Conservation (phyloP, 1,284 basidiomycete genomes). For the Amylostereum chailletii region DNA sequence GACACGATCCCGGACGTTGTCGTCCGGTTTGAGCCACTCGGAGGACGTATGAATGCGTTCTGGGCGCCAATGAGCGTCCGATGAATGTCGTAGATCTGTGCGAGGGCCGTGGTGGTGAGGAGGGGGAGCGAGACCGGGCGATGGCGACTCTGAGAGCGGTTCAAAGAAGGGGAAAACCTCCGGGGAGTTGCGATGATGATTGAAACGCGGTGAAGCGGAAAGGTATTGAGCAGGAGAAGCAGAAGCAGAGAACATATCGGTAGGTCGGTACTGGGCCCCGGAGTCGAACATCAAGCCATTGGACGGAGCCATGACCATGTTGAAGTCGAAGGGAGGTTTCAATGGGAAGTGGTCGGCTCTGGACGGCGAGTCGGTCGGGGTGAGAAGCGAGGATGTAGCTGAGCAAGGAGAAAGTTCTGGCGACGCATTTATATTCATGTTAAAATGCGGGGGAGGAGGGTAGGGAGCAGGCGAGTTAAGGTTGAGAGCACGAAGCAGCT, state of each 20-base stretch:
- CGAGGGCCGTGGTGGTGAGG: slow-evolving; percentile 12
- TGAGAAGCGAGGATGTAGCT: slow-evolving; percentile 52
- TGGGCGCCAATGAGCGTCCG: slow-evolving; percentile 8
- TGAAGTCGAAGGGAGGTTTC: slow-evolving; percentile 39
- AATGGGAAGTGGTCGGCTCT: slow-evolving; percentile 49
- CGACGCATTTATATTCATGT: slow-evolving; percentile 25
- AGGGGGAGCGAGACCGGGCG: slow-evolving; percentile 27
- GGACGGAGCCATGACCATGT: slow-evolving; percentile 18
- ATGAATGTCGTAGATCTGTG: slow-evolving; percentile 9
- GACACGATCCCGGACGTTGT: slow-evolving; percentile 14
- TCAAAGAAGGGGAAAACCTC: slow-evolving; percentile 41
- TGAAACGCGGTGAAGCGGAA: slow-evolving; percentile 21
- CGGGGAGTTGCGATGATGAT: slow-evolving; percentile 21
- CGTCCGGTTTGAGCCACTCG: slow-evolving; percentile 26
- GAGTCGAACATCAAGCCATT: slow-evolving; percentile 25
- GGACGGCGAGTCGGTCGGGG: slow-evolving; percentile 62
- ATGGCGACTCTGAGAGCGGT: slow-evolving; percentile 37
- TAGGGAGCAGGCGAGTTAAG: slow-evolving; percentile 61
- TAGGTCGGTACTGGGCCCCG: slow-evolving; percentile 14
- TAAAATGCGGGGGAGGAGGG: slow-evolving; percentile 26
- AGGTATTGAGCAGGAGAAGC: not conserved
- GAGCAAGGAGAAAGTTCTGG: slow-evolving; percentile 64
- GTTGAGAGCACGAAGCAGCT: slow-evolving; percentile 65
- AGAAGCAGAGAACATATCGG: slow-evolving; percentile 13
- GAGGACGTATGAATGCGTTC: slow-evolving; percentile 20